Evolutionary conservation across 306 rosid genomes (phyloP).

Genomic region (Potentilla sterilis): DNA sequence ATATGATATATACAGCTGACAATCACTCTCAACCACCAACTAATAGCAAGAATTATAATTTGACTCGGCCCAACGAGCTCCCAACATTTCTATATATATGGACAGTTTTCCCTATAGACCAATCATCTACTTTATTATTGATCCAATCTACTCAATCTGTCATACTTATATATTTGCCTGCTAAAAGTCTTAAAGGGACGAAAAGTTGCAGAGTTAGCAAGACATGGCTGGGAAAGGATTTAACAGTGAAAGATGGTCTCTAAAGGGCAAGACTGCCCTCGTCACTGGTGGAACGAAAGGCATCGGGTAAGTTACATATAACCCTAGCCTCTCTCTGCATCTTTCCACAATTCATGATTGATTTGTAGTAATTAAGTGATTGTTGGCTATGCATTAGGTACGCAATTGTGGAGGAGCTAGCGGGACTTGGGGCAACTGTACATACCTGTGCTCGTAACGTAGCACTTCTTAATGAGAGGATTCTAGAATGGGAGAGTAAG

Average conservation of each 20-base stretch:
- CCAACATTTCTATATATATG: neutral
- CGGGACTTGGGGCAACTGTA: slow-evolving; percentile 43
- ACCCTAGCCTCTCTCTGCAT: no score
- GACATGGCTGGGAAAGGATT: slow-evolving; percentile 11
- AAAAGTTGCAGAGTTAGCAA: slow-evolving; percentile 12
- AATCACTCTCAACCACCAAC: neutral
- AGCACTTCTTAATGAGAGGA: slow-evolving; percentile 24
- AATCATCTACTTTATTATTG: neutral
- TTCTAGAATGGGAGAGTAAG: slow-evolving; percentile 40
- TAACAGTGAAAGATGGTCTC: slow-evolving; percentile 44
- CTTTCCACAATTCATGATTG: no score
- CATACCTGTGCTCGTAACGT: slow-evolving; percentile 46
- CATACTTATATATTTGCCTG: neutral
- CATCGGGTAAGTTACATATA: slow-evolving; percentile 20
- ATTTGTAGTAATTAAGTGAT: neutral
- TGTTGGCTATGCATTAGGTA: slow-evolving; percentile 19
- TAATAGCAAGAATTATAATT: neutral
- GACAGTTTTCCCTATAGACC: neutral
- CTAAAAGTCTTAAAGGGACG: neutral
- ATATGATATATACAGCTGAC: neutral
- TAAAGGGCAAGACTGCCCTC: slow-evolving; percentile 50
- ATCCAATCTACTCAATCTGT: neutral
- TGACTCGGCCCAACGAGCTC: neutral
- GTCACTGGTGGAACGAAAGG: slow-evolving; percentile 55
- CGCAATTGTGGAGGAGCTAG: slow-evolving; percentile 49